These are phyloP conservation scores for Favolaschia claudopus DNA, from an alignment of 768 basidiomycete species.

Conservation along the genomic window DNA sequence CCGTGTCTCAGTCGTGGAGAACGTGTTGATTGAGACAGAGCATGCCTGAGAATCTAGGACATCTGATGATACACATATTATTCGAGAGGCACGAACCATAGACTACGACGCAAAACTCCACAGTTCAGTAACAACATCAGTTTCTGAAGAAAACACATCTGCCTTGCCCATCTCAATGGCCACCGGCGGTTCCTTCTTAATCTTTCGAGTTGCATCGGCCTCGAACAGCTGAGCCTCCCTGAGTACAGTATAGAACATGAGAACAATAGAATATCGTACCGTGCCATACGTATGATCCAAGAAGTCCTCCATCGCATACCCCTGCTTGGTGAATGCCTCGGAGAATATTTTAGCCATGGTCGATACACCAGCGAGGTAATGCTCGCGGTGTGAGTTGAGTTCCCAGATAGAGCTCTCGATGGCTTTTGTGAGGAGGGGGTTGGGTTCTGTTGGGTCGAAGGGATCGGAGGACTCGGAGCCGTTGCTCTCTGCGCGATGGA, in stretches of 20 bases:
- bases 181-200: constrained; percentile 80
- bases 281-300: constrained; percentile 92
- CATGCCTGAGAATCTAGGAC: no score
- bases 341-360: constrained; percentile 85
- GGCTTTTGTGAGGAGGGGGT: constrained; percentile 82
- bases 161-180: constrained; percentile 49
- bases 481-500: constrained; percentile 68
- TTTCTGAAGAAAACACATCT: constrained; percentile 32
- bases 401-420: constrained; percentile 95
- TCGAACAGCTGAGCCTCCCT: constrained; percentile 74
- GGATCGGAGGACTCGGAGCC: constrained; percentile 56
- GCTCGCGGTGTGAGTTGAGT: constrained; percentile 75
- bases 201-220: constrained; percentile 78
- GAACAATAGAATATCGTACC: constrained; percentile 49
- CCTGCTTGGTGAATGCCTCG: constrained; percentile 94
- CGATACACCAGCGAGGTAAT: constrained; percentile 90
- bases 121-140: constrained; percentile 54
- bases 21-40: no score
- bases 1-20: no score
- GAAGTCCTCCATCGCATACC: constrained; percentile 93
- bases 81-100: no score
- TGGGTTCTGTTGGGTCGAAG: constrained; percentile 68
- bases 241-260: constrained; percentile 5
- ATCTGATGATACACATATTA: no score
- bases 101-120: constrained; percentile 53